phyloP scores from a whole-genome alignment of 305 asterid species.

The Fraxinus ornus region DNA sequence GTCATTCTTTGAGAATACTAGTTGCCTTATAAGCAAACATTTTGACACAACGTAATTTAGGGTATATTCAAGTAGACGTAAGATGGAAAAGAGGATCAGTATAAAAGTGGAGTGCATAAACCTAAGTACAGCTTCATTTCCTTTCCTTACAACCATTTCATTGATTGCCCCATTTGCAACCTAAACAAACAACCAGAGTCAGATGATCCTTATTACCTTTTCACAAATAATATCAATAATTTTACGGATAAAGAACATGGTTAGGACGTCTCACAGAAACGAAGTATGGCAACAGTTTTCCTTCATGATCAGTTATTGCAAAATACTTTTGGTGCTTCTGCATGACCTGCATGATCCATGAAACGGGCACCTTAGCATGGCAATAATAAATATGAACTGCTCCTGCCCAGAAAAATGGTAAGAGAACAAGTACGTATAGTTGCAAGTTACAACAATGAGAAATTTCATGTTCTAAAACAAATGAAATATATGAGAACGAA shows the following conservation, averaged over 20 bases:
- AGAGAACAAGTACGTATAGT: neutral
- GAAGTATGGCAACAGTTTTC: conserved; percentile 76
- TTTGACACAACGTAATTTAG: conserved; percentile 19
- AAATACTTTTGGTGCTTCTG: conserved; percentile 97
- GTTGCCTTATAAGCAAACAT: conserved; percentile 2
- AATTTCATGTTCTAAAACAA: neutral
- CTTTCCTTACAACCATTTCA: conserved; percentile 72
- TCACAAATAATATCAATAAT: conserved; percentile 9
- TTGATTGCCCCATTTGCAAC: conserved; percentile 94
- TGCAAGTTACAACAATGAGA: conserved; percentile 11
- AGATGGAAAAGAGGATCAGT: neutral
- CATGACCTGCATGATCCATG: conserved; percentile 72
- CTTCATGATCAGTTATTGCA: conserved; percentile 69
- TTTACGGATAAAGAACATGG: conserved; percentile 14
- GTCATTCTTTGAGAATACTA: neutral
- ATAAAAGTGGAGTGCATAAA: conserved; percentile 28
- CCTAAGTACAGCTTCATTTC: conserved; percentile 99
- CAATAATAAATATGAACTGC: neutral
- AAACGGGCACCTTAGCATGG: conserved; percentile 12
- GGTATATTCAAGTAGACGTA: conserved; percentile 12
- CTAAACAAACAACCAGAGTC: conserved; percentile 39
- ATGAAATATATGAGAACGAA: conserved; percentile 7
- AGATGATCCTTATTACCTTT: conserved; percentile 12
- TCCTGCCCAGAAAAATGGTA: neutral
- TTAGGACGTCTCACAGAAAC: conserved; percentile 63